phyloP scores from a whole-genome alignment of 1,139 yeast species.

The Suhomyces bokatorum region DNA sequence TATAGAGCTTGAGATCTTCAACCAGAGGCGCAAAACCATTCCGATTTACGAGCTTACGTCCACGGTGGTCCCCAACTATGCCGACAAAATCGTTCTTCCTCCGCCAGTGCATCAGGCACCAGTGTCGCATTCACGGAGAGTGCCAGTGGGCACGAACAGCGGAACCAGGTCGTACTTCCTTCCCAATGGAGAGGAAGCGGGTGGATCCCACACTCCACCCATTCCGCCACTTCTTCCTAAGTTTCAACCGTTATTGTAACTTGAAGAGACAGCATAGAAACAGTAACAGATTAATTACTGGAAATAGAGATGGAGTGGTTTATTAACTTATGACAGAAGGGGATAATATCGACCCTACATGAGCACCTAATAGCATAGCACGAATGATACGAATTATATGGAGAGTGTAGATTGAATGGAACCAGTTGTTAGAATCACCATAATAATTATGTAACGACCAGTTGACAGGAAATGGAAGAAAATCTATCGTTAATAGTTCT shows the following conservation, averaged over 20 bases:
- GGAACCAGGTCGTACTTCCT: conserved; percentile 20
- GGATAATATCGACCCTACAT: too few species aligned
- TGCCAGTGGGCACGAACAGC: neutral
- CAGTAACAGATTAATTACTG: too few species aligned
- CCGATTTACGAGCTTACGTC: conserved; percentile 41
- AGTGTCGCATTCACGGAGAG: conserved; percentile 9
- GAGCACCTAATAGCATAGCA: too few species aligned
- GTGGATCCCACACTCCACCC: conserved; percentile 24
- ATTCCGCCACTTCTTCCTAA: conserved; percentile 35
- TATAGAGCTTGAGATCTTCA: conserved; percentile 39
- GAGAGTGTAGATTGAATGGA: too few species aligned
- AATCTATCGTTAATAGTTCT: too few species aligned
- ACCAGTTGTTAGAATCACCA: too few species aligned
- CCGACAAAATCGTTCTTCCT: conserved; percentile 31
- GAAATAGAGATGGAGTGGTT: neutral
- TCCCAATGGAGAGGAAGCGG: conserved; percentile 25
- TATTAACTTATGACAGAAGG: too few species aligned
- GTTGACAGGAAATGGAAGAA: too few species aligned
- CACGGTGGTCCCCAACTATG: conserved; percentile 27
- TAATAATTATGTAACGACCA: too few species aligned
- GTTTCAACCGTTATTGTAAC: conserved; percentile 39
- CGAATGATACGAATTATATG: too few species aligned
- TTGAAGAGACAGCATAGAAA: too few species aligned
- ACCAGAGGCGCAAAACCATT: conserved; percentile 33
- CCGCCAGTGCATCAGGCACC: conserved; percentile 29